Evolutionary conservation across 169 alveolate species (phyloP), one percentile per base, ranked within the genome.

Genomic region (Plasmodium vivax): DNA sequence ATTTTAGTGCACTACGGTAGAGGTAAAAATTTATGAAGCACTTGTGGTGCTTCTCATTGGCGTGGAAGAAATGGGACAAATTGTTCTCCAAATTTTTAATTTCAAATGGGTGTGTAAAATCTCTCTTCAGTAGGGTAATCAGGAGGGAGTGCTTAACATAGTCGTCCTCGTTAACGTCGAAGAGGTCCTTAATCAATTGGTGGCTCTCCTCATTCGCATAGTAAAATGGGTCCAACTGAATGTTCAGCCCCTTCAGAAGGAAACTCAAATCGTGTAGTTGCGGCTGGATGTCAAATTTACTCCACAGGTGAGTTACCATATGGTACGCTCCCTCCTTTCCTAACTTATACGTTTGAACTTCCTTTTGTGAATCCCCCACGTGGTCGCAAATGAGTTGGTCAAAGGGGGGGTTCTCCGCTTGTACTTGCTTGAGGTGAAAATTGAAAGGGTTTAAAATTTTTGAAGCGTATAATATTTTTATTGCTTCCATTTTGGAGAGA

Each of bases 391-490:
- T 43, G 75, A 23, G n/a, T 47, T 85, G 56, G 7, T 38, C 23
- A 12, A 38, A 30, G 34, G 38, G 0, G 30, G 81, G 58, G n/a
- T 38, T 27, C 51, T 85, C 16, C 68, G 10, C 3, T 14, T 85
- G 68, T 85, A 62, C 12, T 75, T 75, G 30, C 19, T 85, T 85
- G 16, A 74, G 75, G 43, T 47, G 23, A 73, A 85, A 85, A 68
- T 85, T 85, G 32, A 85, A 85, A 36, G 34, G 5, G 68, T 85
- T 85, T n/a, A 84, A 71, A 27, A 84, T 84, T 8, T 84, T 84
- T 12, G 72, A 38, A n/a, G 32, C 16, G 19, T 84, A 43, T 36
- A 83, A 32, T 23, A 83, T 81, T 27, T 45, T 32, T 32, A 9
- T 23, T 23, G 27, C 7, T 14, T n/a, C 34, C 1, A 0, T 30